phyloP scores from a whole-genome alignment of 2,329 filamentous ascomycete genomes.

The Cladophialophora bantiana region DNA sequence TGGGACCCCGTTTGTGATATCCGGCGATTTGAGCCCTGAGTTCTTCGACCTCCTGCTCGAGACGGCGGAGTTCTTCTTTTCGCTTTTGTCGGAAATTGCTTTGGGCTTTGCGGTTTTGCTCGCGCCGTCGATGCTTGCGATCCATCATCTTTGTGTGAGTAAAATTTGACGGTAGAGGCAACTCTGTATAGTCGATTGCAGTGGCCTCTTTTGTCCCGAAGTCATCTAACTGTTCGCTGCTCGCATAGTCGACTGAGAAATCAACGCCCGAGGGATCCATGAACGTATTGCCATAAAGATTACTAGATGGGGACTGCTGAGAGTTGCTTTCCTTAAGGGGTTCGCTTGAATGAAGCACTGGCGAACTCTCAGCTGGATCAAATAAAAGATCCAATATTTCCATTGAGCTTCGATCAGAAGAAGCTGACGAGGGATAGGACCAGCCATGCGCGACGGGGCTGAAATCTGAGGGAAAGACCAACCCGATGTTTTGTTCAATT shows the following conservation, averaged over 20 bases:
- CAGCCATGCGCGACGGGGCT: conserved; percentile 8
- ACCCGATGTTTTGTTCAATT: neutral
- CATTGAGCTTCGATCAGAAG: conserved; percentile 3
- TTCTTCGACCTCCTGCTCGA: conserved; percentile 25
- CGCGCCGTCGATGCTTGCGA: conserved; percentile 57
- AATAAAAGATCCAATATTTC: conserved; percentile 13
- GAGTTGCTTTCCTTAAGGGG: neutral
- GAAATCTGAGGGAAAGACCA: conserved; percentile 7
- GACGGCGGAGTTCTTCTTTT: conserved; percentile 26
- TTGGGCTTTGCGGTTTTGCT: conserved; percentile 49
- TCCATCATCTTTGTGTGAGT: neutral
- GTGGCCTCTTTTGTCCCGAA: conserved; percentile 8
- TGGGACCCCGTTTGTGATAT: conserved; percentile 4
- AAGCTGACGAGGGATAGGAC: conserved; percentile 7
- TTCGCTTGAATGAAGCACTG: neutral
- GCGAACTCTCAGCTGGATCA: neutral
- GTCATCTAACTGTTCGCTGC: conserved; percentile 18
- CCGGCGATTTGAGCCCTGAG: conserved; percentile 23
- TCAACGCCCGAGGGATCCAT: neutral
- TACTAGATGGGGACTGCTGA: neutral
- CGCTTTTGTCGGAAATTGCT: conserved; percentile 30
- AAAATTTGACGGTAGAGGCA: neutral
- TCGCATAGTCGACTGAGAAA: conserved; percentile 8
- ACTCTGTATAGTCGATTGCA: neutral
- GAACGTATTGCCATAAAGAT: neutral